A percentile compares a stretch with the other conserved stretches of the same genome.
Conservation (phyloP, 2,329 filamentous ascomycete species). For the Xylariales sp. region DNA sequence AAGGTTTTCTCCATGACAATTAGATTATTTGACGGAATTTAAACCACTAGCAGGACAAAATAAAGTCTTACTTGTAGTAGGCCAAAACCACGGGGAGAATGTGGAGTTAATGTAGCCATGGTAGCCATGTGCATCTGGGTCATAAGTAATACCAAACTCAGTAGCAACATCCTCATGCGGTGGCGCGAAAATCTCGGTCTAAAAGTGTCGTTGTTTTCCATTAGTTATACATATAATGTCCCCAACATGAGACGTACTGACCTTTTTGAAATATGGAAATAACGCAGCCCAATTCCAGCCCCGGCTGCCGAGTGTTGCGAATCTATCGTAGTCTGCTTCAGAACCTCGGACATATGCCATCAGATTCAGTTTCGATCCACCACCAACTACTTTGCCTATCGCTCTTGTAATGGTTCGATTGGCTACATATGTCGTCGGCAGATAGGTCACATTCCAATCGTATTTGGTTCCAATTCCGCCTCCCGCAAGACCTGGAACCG, state of each 20-base stretch:
- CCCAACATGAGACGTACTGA: conserved; percentile 10
- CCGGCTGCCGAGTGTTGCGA: conserved; percentile 35
- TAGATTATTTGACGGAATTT: not conserved
- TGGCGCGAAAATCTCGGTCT: conserved; percentile 3
- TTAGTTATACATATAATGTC: not conserved
- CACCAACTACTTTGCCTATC: conserved; percentile 33
- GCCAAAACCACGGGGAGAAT: conserved; percentile 2
- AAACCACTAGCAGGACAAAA: not conserved
- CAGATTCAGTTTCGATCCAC: conserved; percentile 35
- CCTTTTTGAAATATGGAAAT: conserved; percentile 46
- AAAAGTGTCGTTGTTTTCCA: not conserved
- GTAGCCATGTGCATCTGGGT: conserved; percentile 1
- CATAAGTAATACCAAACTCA: not conserved
- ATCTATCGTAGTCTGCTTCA: conserved; percentile 35
- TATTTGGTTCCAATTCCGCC: conserved; percentile 2
- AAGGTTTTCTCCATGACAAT: not conserved
- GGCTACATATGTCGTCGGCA: not conserved
- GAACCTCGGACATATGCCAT: conserved; percentile 36
- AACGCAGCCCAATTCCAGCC: conserved; percentile 39
- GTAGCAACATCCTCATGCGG: not conserved
- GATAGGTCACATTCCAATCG: conserved; percentile 3
- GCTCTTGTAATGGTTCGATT: not conserved
- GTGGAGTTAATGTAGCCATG: conserved; percentile 2
- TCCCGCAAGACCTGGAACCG: conserved; percentile 3
- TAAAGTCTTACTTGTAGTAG: not conserved